Conservation (phyloP, 2,329 filamentous ascomycete species). For the Septoria linicola region DNA sequence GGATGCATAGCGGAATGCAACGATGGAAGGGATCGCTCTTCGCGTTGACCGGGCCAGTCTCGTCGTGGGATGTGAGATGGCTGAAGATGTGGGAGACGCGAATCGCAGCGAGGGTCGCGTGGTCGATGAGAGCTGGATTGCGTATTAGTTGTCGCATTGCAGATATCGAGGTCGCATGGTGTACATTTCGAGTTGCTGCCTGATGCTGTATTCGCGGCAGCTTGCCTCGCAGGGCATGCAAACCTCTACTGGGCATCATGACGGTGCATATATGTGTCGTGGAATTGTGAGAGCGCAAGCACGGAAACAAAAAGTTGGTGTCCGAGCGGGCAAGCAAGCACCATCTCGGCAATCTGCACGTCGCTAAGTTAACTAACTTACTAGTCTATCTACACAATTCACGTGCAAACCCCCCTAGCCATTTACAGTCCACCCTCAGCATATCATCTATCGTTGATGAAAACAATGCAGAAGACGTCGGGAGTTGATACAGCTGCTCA, state of each 20-base stretch:
- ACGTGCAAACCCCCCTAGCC: too few species aligned
- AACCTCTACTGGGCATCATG: constrained; percentile 52
- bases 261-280: constrained; percentile 11
- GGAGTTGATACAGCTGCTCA: too few species aligned
- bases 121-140: constrained; percentile 30
- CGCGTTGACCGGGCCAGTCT: constrained; percentile 21
- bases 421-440: too few species aligned
- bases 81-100: constrained; percentile 8
- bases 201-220: constrained; percentile 28
- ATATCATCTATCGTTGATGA: too few species aligned
- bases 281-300: too few species aligned
- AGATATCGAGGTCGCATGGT: background rate
- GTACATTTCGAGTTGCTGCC: constrained; percentile 34
- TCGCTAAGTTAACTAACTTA: too few species aligned
- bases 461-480: too few species aligned
- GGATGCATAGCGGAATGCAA: constrained; percentile 30
- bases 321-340: too few species aligned
- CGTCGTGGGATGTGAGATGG: constrained; percentile 12
- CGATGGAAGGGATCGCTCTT: constrained; percentile 21
- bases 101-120: constrained; percentile 21
- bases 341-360: too few species aligned
- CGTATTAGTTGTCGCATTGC: constrained; percentile 3
- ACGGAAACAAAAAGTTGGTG: background rate
- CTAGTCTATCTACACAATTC: too few species aligned
- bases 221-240: constrained; percentile 38